Evolutionary conservation across 1,284 basidiomycete genomes (phyloP), one percentile per base, ranked within the genome.

Genomic region (Sporisorium exsertum): DNA sequence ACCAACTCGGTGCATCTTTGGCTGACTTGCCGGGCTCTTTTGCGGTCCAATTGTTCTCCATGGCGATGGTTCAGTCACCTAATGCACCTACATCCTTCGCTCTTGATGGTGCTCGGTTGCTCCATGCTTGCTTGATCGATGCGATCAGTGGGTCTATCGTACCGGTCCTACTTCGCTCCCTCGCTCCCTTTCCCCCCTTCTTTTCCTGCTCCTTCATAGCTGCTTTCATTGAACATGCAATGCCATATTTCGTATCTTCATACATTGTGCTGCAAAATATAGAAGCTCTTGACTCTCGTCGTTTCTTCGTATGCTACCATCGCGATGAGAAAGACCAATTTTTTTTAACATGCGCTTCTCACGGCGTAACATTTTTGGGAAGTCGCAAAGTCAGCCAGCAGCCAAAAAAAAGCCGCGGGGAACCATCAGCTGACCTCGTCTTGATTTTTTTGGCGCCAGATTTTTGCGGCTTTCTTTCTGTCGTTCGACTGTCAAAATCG

Each of bases 31-130:
- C 72, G 66, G 55, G 64, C 49, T 66, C 46, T 42, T 52, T 47
- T 35, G 27, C 42, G 46, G 54, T 37, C 42, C 29, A 54, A n/a
- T 40, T 32, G n/a, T 40, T 35, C 22, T 64, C 63, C 46, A 75
- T 75, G 72, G 72, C 72, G 67, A 75, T 70, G 67, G 60, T 27
- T 69, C 72, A 70, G 72, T 75, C 72, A 75, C 72, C 72, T 75
- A 75, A 70, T 75, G 72, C 60, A 55, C 67, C 72, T 75, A 75
- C 72, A 75, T 75, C 40, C 32, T 42, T n/a, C 18, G 5, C 18
- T 40, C 18, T 40, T n/a, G 16, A 2, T n/a, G n/a, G 26, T 47
- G 13, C 7, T 46, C 29, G n/a, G 12, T 10, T 35, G 37, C 20
- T 42, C 46, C 20, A 32, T 51, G 26, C 49, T 50, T 27, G 32